Conservation (phyloP, 164 flowering plant genomes). For the Tetracentron sinense region DNA sequence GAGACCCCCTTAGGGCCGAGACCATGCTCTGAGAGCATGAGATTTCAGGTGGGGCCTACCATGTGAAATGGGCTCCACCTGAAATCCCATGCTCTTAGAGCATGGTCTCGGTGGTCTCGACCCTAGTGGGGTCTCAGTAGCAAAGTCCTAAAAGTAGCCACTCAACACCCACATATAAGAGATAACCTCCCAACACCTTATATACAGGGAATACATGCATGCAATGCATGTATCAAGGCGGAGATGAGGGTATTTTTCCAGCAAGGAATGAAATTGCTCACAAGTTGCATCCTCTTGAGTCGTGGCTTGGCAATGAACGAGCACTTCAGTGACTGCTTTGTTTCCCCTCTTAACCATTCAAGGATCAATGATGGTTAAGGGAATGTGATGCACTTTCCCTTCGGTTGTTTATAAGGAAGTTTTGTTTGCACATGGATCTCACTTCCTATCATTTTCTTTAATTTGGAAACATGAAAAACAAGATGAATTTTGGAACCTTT, state of each 20-base stretch:
- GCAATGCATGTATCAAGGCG: too few species aligned
- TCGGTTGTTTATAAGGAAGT: background rate
- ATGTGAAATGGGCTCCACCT: too few species aligned
- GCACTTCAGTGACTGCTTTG: background rate
- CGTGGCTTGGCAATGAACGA: background rate
- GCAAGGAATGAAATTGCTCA: background rate
- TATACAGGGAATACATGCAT: too few species aligned
- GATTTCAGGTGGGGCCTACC: too few species aligned
- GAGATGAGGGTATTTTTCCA: background rate
- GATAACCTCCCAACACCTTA: too few species aligned
- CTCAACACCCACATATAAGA: too few species aligned
- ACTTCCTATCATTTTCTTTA: background rate
- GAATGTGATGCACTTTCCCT: background rate
- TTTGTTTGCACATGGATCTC: background rate
- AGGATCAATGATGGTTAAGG: background rate
- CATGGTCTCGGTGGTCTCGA: too few species aligned
- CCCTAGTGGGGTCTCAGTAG: too few species aligned
- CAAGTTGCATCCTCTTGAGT: background rate
- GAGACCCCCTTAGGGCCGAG: too few species aligned
- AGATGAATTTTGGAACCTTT: background rate
- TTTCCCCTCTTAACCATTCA: background rate
- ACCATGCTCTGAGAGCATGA: too few species aligned
- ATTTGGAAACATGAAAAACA: slow-evolving; percentile 8
- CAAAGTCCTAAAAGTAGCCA: too few species aligned
- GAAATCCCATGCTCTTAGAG: too few species aligned